Base-by-base conservation (phyloP, 2,329 filamentous ascomycete genomes). In the Zymoseptoria ardabiliae region DNA sequence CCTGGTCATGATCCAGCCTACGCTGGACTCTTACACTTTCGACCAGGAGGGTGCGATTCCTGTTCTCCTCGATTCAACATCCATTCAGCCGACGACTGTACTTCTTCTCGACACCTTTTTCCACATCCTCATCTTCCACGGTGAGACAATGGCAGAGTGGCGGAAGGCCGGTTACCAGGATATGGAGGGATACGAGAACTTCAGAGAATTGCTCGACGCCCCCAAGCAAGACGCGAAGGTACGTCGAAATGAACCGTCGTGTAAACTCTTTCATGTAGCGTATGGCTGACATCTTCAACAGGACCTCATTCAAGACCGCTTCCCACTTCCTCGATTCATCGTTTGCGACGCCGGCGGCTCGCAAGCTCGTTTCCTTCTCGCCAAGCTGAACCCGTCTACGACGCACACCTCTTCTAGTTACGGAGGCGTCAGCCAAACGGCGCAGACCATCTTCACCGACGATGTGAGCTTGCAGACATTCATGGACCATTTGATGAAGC, bases 401-500 rank as follows among this genome's bases (percentile, higher is more conserved):
- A 99, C 94, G 13, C 94, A 99, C 74, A 97, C 94, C 0, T 92
- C 89, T 0, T 90, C 91, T 50, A 89, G 90, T 11, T 97, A 96
- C 71, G 94, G 94, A 58, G 92, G 91, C 62, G 89, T 93, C 54
- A 86, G 89, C 28, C 90, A 93, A 71, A 92, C 89, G 53, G 92
- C 93, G 8, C 94, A 99, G 76, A 99, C 94, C 4, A 99, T 99
- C 69, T 99, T 99, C 78, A 99, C 94, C 0, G 94, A 99, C 71
- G 94, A 99, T 75, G 94, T 99, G 57, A 97, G 91, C 57, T 79
- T 99, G 72, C 93, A 97, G 76, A 97, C 93, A 1, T 99, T 99
- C 73, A 99, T 99, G 94, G 94, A 99, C 71, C 92, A 97, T 77
- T 80, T 99, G 73, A 99, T 99, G 94, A 99, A 99, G 90, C 64